Base-by-base conservation (phyloP, 2,329 filamentous ascomycete species). In the Calonectria pteridis region DNA sequence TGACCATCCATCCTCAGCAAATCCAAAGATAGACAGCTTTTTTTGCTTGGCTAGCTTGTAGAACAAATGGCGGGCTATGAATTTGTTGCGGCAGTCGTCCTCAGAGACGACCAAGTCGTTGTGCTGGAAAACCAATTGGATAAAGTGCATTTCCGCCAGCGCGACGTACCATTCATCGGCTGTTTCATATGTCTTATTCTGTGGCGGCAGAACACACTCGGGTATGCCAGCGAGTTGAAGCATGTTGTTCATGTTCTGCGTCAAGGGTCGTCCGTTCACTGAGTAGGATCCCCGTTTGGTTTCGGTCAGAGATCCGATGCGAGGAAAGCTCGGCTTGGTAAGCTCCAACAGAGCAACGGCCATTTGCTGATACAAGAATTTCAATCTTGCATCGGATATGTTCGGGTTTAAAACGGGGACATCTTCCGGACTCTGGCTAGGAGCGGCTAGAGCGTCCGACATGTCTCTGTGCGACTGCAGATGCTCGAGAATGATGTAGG, bases 1-100 rank as follows among this genome's bases (percentile, higher is more conserved):
- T 13, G 83, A 83, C 84, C 82, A 85, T 4, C 73, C 55, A 28
- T 83, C 81, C 2, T 83, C 71, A 2, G 71, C 28, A 55, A 83
- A 83, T 1, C 82, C 79, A 62, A 84, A 82, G 1, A 43, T 69
- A 6, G 81, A 82, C 0, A 82, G 74, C 6, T 72, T 73, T 1
- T 79, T 80, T 70, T 81, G 50, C 64, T 75, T 77, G 6, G 82
- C 82, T 6, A 85, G 69, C 51, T 76, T 83, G 6, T 83, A 84
- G 72, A 87, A 87, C 35, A 62, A 16, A 14, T 37, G 55, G 7
- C 55, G 55, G 9, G 55, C 33, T 20, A 62, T 37, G 26, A 28
- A 62, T 40, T 62, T 62, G 16, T 62, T 62, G 26, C 55, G 55
- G 26, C 55, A 62, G 55, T 62, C 55, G 55, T 62, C 35, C 23